Evolutionary conservation across 345 rosid species (phyloP), one percentile per base, ranked within the genome.

Genomic region (Boechera retrofracta): DNA sequence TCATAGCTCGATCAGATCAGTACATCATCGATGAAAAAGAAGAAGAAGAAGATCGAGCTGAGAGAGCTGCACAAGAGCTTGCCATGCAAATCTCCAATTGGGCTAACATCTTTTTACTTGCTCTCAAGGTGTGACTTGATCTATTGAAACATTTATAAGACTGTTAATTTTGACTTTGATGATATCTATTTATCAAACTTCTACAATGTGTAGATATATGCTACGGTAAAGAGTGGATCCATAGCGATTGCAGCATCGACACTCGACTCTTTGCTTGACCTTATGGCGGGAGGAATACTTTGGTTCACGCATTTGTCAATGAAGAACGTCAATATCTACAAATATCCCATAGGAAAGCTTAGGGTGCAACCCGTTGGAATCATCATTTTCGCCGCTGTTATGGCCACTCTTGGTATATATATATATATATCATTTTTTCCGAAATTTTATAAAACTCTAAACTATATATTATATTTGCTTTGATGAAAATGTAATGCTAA

Each of bases 321-420:
- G 98, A 94, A 87, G 67, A 89, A 67, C 80, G 84, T 87, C 4
- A 94, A 94, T 71, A 87, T 94, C 48, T 94, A 94, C 65, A 86
- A 88, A 61, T 94, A 92, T 41, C 98, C 98, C n/a, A 92, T 94
- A 28, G 98, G 98, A 32, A 94, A 94, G 82, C 77, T 94, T 75
- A 89, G 98, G 82, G 90, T 94, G 65, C 98, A 94, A 67, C 98
- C 98, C 0, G 98, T 94, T 2, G 98, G 98, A 39, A 90, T 94
- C 62, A 85, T 94, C 84, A 82, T 92, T 66, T 92, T 94, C 75
- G 98, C 98, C 21, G 98, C 98, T 9, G 48, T 94, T 48, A 94
- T 94, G 98, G 97, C 98, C 52, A 92, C 98, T 29, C 94, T 95
- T 5, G 98, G 99, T 95, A 84, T 71, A 77, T 67, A 48, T 18